These are phyloP conservation scores for Solanum lycopersicoides DNA, from an alignment of 257 asterid species.

Conservation along the genomic window DNA sequence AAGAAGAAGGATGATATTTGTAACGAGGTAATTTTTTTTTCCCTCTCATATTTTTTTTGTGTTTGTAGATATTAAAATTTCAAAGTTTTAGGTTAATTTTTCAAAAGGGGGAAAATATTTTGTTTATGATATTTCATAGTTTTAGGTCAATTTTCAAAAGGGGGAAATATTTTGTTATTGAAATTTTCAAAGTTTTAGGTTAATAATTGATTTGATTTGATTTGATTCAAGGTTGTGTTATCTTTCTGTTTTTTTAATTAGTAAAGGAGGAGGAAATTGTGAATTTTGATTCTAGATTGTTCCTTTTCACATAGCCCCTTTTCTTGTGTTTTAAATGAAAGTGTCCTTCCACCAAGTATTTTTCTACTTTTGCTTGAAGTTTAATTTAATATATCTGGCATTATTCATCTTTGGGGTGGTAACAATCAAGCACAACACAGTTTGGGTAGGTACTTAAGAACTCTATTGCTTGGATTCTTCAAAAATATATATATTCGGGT, in stretches of 20 bases:
- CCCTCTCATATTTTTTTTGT: neutral
- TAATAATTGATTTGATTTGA: too few species aligned
- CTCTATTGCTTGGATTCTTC: neutral
- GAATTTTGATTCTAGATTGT: neutral
- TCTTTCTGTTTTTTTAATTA: neutral
- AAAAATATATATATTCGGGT: neutral
- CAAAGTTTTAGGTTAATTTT: neutral
- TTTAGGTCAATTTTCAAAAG: too few species aligned
- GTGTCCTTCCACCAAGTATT: neutral
- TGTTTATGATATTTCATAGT: neutral
- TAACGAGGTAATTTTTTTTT: conserved; percentile 31
- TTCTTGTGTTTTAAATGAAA: neutral
- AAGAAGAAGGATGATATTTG: conserved; percentile 66
- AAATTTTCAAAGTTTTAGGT: too few species aligned
- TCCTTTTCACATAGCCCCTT: neutral
- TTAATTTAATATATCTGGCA: neutral
- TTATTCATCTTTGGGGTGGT: neutral
- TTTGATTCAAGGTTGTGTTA: neutral
- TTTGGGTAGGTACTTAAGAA: neutral
- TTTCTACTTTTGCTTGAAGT: neutral
- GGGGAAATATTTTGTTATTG: too few species aligned
- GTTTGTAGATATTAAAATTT: neutral
- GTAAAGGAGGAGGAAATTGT: neutral
- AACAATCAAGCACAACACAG: neutral
- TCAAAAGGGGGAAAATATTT: too few species aligned